Conservation (phyloP, 2,329 filamentous ascomycete species). For the Colletotrichum lupini region DNA sequence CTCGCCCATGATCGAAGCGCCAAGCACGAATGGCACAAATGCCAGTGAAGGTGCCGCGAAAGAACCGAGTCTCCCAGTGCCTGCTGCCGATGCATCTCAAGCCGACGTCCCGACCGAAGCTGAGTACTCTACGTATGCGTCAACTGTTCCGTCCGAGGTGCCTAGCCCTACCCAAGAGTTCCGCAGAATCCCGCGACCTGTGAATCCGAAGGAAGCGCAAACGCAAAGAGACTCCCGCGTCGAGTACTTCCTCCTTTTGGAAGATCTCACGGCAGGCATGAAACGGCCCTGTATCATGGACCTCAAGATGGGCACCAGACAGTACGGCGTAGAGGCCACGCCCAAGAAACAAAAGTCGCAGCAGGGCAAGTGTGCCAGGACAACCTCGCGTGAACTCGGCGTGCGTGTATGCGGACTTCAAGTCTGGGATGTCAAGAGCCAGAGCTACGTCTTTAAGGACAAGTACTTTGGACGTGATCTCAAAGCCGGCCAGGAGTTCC, state of each 20-base stretch:
- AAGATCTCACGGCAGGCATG: conserved; percentile 97
- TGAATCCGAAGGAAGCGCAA: conserved; percentile 83
- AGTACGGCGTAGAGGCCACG: conserved; percentile 92
- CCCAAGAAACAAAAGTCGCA: conserved; percentile 95
- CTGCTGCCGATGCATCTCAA: conserved; percentile 12
- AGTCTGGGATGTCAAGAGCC: conserved; percentile 88
- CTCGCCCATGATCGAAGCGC: conserved; percentile 29
- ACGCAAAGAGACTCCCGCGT: conserved; percentile 73
- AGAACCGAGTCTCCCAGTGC: conserved; percentile 15
- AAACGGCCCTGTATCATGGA: conserved; percentile 96
- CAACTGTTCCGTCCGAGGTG: conserved; percentile 45
- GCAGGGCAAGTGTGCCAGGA: conserved; percentile 89
- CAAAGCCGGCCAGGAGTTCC: conserved; percentile 89
- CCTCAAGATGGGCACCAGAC: conserved; percentile 97
- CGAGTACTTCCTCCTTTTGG: conserved; percentile 91
- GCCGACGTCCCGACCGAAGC: conserved; percentile 1
- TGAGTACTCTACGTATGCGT: conserved; percentile 25
- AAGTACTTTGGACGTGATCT: conserved; percentile 95
- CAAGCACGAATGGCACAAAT: conserved; percentile 14
- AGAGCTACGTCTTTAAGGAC: conserved; percentile 94
- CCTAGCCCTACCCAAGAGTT: conserved; percentile 52
- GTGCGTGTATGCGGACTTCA: conserved; percentile 96
- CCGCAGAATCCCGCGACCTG: conserved; percentile 65
- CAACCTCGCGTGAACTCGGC: conserved; percentile 90
- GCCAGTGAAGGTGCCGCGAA: neutral